A percentile compares a stretch with the other conserved stretches of the same genome.
Evolutionary conservation across 2,329 filamentous ascomycete species (phyloP).

Genomic region (Lachnellula occidentalis): DNA sequence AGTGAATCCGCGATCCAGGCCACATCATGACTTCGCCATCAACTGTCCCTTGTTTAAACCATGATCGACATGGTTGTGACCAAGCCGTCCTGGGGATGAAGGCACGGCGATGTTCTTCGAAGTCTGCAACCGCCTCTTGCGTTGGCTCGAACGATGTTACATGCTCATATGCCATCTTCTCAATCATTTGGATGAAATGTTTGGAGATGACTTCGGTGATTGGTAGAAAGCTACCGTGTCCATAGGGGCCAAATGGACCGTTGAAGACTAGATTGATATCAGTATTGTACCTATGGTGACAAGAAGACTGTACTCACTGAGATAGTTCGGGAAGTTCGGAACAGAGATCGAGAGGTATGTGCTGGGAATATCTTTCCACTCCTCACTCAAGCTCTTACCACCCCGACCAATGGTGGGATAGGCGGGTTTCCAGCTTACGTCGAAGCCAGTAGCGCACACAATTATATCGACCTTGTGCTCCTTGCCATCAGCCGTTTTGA

Average conservation of each 20-base stretch:
- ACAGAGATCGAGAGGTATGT: constrained; percentile 18
- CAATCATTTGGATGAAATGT: constrained; percentile 27
- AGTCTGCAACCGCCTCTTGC: constrained; percentile 31
- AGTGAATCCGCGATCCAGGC: constrained; percentile 45
- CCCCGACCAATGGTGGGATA: constrained; percentile 14
- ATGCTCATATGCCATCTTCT: constrained; percentile 31
- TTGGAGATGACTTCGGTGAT: constrained; percentile 12
- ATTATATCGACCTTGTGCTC: too few species aligned
- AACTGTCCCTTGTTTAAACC: constrained; percentile 18
- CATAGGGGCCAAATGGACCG: constrained; percentile 12
- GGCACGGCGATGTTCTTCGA: constrained; percentile 22
- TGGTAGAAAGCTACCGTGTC: constrained; percentile 12
- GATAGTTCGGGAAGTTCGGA: constrained; percentile 21
- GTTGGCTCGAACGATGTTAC: constrained; percentile 39
- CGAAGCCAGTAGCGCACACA: too few species aligned
- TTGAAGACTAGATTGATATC: too few species aligned
- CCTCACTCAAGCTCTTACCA: constrained; percentile 6
- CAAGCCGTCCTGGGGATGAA: constrained; percentile 32
- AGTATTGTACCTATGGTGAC: too few species aligned
- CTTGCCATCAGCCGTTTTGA: constrained; percentile 21
- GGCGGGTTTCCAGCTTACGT: too few species aligned
- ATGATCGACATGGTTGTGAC: constrained; percentile 19
- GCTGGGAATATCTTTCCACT: constrained; percentile 16
- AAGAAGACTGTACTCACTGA: constrained; percentile 14
- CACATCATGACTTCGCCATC: constrained; percentile 32